These are phyloP conservation scores for Cordyceps cicadae DNA, from an alignment of 2,329 filamentous ascomycete genomes.

Conservation along the genomic window DNA sequence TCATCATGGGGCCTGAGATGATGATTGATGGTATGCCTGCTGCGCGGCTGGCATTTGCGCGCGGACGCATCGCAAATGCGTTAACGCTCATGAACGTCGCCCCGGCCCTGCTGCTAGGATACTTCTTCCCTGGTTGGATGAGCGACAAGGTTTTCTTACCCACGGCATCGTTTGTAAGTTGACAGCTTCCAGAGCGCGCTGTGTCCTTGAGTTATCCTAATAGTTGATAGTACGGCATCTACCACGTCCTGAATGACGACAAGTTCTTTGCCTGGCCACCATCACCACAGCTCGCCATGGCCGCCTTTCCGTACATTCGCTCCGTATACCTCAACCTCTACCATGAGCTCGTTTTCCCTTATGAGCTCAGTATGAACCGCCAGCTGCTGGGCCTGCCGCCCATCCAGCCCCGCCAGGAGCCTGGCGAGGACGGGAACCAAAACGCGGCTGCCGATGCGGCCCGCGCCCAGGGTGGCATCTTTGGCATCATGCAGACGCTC, in stretches of 20 bases:
- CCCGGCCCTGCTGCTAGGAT: slow-evolving; percentile 36
- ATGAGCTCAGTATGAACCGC: slow-evolving; percentile 42
- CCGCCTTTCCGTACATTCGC: slow-evolving; percentile 39
- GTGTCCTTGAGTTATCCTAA: background rate
- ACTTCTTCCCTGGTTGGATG: slow-evolving; percentile 33
- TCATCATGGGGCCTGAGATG: slow-evolving; percentile 30
- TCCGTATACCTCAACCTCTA: slow-evolving; percentile 39
- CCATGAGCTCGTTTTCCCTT: slow-evolving; percentile 35
- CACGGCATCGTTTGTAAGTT: slow-evolving; percentile 33
- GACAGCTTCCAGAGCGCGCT: background rate
- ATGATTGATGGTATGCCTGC: slow-evolving; percentile 20
- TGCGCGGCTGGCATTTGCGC: slow-evolving; percentile 18
- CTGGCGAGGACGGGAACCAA: slow-evolving; percentile 10
- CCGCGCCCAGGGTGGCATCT: slow-evolving; percentile 20
- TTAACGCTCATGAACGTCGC: slow-evolving; percentile 37
- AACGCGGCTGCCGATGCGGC: background rate
- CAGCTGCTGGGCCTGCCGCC: slow-evolving; percentile 34
- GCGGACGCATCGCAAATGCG: slow-evolving; percentile 25
- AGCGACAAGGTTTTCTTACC: slow-evolving; percentile 35
- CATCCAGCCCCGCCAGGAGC: slow-evolving; percentile 16
- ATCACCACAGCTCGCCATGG: slow-evolving; percentile 41
- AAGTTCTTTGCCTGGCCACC: slow-evolving; percentile 46
- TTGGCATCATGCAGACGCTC: slow-evolving; percentile 29
- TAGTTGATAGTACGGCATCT: slow-evolving; percentile 36
- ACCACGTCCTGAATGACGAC: slow-evolving; percentile 36